Evolutionary conservation across 108 stramenopile genomes (phyloP), one percentile per base, ranked within the genome.

Genomic region (Mayamaea pseudoterrestris): DNA sequence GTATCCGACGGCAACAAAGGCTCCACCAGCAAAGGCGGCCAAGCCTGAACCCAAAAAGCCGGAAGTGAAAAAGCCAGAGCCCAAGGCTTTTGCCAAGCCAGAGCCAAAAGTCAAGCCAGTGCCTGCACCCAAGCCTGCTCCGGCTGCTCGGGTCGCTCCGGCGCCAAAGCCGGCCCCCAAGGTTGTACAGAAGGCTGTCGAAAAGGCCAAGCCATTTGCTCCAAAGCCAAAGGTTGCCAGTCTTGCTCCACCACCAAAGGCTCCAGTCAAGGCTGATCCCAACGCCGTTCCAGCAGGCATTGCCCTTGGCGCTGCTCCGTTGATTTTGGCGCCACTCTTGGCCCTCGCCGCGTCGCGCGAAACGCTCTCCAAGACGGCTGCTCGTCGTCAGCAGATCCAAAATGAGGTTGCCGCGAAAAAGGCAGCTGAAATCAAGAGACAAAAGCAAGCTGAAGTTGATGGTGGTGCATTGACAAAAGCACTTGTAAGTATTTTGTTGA

Each of bases 261-360:
- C 8, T 46, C 51, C 48, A 30, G 43, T 55, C 4, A 46, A 41
- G 7, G 51, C 57, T 45, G 75, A 76, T 60, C 42, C 77, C 45
- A 71, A 66, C 50, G 72, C 78, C 44, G 70, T 66, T 46, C 53
- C 66, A 8, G 30, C 66, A 5, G 86, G 86, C 37, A 58, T 88
- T 40, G 86, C 81, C 18, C 60, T 88, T 27, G 86, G 86, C 47
- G 81, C 69, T 31, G 86, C 86, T 47, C 86, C 86, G 31, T 72
- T 88, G 25, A 5, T 83, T 13, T 60, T 73, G 21, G 75, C 65
- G 28, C 81, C 81, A 18, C 9, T 83, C 35, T 54, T 57, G 7
- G 71, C 71, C n/a, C 65, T 88, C 41, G 49, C 48, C 28, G 81
- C 73, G 47, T 81, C 75, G 31, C 63, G 86, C 20, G 47, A 59